A percentile compares a stretch with the other conserved stretches of the same genome.
phyloP scores from a whole-genome alignment of 2,329 filamentous ascomycete species.

The Fusarium bactridioides region DNA sequence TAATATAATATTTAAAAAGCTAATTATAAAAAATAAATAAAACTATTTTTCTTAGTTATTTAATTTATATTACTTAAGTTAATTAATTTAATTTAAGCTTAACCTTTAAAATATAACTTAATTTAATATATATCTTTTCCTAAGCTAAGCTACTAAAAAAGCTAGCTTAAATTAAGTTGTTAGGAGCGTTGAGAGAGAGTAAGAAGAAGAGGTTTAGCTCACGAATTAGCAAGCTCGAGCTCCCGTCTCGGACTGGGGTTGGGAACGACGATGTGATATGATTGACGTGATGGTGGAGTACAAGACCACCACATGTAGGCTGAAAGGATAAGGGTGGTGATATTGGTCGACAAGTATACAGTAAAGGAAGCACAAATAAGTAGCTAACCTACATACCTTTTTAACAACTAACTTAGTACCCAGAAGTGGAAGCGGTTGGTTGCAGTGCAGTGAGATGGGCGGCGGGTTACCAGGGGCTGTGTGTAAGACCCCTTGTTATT shows the following conservation, averaged over 20 bases:
- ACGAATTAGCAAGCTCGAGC: slow-evolving; percentile 30
- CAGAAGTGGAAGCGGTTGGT: background rate
- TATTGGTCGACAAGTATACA: background rate
- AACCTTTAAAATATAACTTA: too few relatives aligned
- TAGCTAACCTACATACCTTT: background rate
- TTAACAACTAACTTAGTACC: background rate
- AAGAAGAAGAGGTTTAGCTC: slow-evolving; percentile 22
- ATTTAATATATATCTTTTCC: too few relatives aligned
- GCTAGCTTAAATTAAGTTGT: too few relatives aligned
- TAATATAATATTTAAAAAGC: too few relatives aligned
- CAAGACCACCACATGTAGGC: slow-evolving; percentile 1
- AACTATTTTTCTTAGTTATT: too few relatives aligned
- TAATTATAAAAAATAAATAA: too few relatives aligned
- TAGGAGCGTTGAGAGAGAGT: too few relatives aligned
- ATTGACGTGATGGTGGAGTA: slow-evolving; percentile 39
- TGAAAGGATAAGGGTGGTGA: background rate
- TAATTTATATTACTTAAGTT: too few relatives aligned
- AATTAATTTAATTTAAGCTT: too few relatives aligned
- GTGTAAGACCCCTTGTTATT: slow-evolving; percentile 18
- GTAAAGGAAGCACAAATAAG: background rate
- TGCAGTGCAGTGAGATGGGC: slow-evolving; percentile 1
- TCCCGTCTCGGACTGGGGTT: slow-evolving; percentile 31
- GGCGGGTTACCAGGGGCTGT: background rate
- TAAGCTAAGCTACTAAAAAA: too few relatives aligned
- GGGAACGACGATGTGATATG: slow-evolving; percentile 37